Base-by-base conservation (phyloP, 2,329 filamentous ascomycete genomes). In the Pseudocercospora ulei region DNA sequence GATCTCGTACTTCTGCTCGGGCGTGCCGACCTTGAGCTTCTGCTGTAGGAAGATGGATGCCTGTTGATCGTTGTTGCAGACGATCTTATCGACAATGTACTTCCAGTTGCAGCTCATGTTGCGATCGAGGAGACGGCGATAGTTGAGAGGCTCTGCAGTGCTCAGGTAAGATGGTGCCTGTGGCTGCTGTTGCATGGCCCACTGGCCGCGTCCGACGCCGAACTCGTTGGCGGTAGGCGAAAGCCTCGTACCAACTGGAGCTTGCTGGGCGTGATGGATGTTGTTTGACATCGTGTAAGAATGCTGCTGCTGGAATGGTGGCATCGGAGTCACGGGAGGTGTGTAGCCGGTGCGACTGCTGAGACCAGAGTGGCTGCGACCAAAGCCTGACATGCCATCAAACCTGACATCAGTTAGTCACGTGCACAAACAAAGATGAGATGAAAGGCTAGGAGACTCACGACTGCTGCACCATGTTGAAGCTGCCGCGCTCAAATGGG, bases 101-200 rank as follows among this genome's bases (percentile, higher is more conserved):
- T 90, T 93, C 90, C 88, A 98, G 67, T 98, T 92, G 66, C 88
- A 96, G 56, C 83, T 93, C 63, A 93, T 85, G 59, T 88, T 94
- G 57, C 87, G 86, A 58, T 98, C 90, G 30, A 96, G 76, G 24
- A 98, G 73, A 39, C 87, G 86, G 44, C 90, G 86, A 57, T 96
- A 98, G 64, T 98, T 96, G 55, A 96, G 73, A 7, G 88, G 90
- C 63, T 98, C 90, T 4, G 82, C 82, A 3, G 86, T 80, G 7
- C 82, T 79, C 17, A 95, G 67, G 58, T 92, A 95, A 1, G 46
- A 55, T 40, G 67, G 59, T 71, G 39, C 20, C 18, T 47, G 44
- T 14, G 20, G 13, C 14, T 33, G 29, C 26, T 41, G 40, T 24
- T 47, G 44, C 17, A 38, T 37, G 35, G 62, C 61, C 64, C 65